phyloP scores from a whole-genome alignment of 2,329 filamentous ascomycete genomes.

The Alternaria angustiovoidea region DNA sequence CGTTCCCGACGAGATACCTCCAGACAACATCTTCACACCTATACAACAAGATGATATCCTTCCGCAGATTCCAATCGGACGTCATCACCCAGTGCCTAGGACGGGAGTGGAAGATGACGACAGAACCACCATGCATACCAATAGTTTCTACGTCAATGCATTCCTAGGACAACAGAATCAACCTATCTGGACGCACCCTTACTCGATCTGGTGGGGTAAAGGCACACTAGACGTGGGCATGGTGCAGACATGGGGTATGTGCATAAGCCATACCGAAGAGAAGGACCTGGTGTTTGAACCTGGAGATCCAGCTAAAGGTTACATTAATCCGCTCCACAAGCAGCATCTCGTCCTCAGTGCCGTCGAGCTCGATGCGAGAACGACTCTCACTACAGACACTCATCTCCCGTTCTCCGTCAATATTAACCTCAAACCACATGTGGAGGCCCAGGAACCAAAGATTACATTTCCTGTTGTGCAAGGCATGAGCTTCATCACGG shows the following conservation, averaged over 20 bases:
- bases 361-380: conserved; percentile 70
- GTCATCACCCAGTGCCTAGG: conserved; percentile 53
- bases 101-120: conserved; percentile 51
- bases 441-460: conserved; percentile 61
- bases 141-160: conserved; percentile 77
- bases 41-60: conserved; percentile 54
- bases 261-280: conserved; percentile 67
- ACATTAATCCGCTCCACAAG: conserved; percentile 77
- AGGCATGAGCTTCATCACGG: conserved; percentile 89
- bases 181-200: conserved; percentile 75
- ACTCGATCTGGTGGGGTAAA: conserved; percentile 56
- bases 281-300: conserved; percentile 72
- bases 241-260: conserved; percentile 46
- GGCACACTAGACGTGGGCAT: conserved; percentile 67
- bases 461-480: conserved; percentile 86
- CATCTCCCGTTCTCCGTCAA: conserved; percentile 68
- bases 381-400: conserved; percentile 63
- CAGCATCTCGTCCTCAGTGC: conserved; percentile 84
- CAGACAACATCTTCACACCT: conserved; percentile 52
- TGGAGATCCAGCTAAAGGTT: conserved; percentile 56
- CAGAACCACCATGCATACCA: conserved; percentile 67
- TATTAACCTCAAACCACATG: conserved; percentile 68
- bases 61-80: conserved; percentile 49
- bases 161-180: conserved; percentile 76
- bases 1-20: conserved; percentile 17